These are phyloP conservation scores for Avena atlantica DNA, from an alignment of 176 grass and related monocot species.

Conservation along the genomic window DNA sequence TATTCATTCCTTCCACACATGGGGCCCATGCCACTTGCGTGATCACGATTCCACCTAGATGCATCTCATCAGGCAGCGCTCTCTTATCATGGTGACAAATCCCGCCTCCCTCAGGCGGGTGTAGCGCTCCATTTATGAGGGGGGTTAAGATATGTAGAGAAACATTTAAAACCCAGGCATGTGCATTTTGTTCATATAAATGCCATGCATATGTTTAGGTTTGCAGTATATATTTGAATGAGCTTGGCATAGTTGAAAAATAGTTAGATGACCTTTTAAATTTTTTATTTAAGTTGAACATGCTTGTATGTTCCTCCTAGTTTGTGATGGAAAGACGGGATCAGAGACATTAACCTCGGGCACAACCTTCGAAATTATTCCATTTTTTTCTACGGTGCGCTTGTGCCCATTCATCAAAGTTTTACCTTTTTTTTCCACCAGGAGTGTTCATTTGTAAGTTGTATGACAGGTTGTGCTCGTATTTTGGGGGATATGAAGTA, in stretches of 20 bases:
- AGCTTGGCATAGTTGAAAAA: not conserved
- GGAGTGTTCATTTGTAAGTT: conserved; percentile 26
- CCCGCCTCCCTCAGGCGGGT: not conserved
- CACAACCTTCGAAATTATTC: not conserved
- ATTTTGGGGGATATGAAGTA: rapidly evolving
- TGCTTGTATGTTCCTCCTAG: not conserved
- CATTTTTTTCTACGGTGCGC: not conserved
- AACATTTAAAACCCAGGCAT: not conserved
- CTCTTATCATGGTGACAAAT: not conserved
- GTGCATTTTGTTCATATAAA: not conserved
- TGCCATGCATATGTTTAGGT: not conserved
- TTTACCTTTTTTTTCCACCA: not conserved
- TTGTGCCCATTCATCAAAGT: not conserved
- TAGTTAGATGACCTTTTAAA: not conserved
- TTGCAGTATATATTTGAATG: not conserved
- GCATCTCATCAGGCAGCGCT: not conserved
- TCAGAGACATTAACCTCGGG: not conserved
- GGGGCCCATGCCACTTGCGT: not conserved
- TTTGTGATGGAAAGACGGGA: not conserved
- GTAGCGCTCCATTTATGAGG: not conserved
- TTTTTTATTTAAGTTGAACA: not conserved
- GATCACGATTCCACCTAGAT: not conserved
- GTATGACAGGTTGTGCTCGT: conserved; percentile 10
- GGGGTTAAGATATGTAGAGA: not conserved
- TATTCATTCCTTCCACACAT: not conserved